Conservation (phyloP, 768 basidiomycete species). For the Agaricus bisporus region DNA sequence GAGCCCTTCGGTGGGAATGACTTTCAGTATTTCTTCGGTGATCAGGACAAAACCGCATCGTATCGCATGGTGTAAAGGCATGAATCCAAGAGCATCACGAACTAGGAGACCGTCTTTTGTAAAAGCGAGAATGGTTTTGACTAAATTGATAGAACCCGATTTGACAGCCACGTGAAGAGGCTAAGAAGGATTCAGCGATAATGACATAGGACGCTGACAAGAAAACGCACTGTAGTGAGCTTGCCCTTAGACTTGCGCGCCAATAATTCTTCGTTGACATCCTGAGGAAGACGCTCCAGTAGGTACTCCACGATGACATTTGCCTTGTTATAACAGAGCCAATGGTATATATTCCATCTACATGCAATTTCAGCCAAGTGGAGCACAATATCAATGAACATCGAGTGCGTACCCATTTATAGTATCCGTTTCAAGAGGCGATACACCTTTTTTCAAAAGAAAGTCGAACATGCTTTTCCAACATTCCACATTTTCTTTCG, state of each 20-base stretch:
- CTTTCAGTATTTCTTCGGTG: constrained; percentile 30
- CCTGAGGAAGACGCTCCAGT: constrained; percentile 43
- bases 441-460: constrained; percentile 40
- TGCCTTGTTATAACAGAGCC: constrained; percentile 26
- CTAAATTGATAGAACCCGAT: constrained; percentile 19
- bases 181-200: constrained; percentile 20
- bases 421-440: constrained; percentile 35
- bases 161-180: constrained; percentile 52
- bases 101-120: constrained; percentile 28
- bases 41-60: constrained; percentile 27
- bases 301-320: constrained; percentile 33
- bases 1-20: constrained; percentile 31
- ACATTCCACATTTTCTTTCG: constrained; percentile 4
- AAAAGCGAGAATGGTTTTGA: constrained; percentile 32
- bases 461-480: constrained; percentile 35
- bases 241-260: constrained; percentile 37
- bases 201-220: not conserved
- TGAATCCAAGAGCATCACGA: constrained; percentile 44
- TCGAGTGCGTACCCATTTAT: constrained; percentile 32
- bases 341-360: constrained; percentile 57
- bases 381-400: not conserved
- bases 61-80: constrained; percentile 45
- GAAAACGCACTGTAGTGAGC: constrained; percentile 36
- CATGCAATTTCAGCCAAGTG: not conserved
- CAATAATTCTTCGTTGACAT: constrained; percentile 38